Evolutionary conservation across 257 asterid genomes (phyloP).

Genomic region (Perilla frutescens): DNA sequence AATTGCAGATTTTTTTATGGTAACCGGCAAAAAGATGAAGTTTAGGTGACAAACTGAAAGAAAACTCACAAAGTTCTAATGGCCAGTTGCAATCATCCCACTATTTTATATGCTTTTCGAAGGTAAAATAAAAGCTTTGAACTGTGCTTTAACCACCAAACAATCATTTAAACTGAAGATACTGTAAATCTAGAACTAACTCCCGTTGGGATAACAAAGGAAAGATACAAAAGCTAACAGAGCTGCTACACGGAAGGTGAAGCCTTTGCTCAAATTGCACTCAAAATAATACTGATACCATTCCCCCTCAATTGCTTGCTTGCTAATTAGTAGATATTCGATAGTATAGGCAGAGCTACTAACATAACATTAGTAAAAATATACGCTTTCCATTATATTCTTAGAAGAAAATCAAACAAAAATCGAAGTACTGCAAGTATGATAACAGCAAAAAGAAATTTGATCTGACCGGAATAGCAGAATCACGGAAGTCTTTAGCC

Average conservation of each 20-base stretch:
- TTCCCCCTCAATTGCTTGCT: background rate
- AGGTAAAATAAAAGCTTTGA: background rate
- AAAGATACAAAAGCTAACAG: background rate
- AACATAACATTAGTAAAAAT: background rate
- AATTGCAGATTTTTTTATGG: background rate
- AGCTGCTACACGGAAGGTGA: background rate
- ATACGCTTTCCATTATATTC: background rate
- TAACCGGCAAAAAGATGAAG: no score
- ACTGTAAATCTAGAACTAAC: background rate
- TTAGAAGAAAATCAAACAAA: background rate
- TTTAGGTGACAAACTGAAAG: no score
- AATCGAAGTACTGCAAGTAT: background rate
- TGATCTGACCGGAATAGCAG: conserved; percentile 66
- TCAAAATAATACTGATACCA: no score
- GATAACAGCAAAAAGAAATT: conserved; percentile 1
- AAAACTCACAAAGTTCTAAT: no score
- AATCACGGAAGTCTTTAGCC: conserved; percentile 83
- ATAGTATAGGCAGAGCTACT: background rate
- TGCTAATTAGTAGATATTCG: background rate
- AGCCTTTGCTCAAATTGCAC: background rate
- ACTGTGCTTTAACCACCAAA: background rate
- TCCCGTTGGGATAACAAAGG: no score
- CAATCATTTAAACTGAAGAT: background rate
- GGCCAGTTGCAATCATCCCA: background rate
- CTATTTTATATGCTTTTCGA: background rate